These are phyloP conservation scores for Quercus parvula DNA, from an alignment of 306 rosid genomes.

Conservation along the genomic window DNA sequence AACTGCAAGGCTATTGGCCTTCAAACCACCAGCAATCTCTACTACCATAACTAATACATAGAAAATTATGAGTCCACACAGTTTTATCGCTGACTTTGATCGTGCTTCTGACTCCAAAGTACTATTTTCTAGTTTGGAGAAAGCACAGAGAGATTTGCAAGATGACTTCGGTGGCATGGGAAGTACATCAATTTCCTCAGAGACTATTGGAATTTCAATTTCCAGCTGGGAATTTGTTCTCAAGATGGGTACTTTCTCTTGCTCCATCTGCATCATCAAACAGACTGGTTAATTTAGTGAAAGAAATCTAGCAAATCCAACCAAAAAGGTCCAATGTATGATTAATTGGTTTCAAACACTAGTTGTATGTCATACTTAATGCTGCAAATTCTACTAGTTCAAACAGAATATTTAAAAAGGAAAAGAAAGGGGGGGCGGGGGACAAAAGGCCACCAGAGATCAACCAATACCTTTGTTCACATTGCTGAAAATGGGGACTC, in stretches of 20 bases:
- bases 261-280: conserved; percentile 49
- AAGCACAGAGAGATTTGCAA: conserved; percentile 51
- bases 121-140: conserved; percentile 44
- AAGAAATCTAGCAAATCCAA: background rate
- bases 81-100: conserved; percentile 61
- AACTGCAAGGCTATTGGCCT: conserved; percentile 82
- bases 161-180: conserved; percentile 24
- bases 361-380: background rate
- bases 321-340: background rate
- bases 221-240: conserved; percentile 33
- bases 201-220: conserved; percentile 36
- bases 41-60: conserved; percentile 62
- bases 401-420: background rate
- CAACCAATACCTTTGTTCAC: background rate
- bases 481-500: background rate
- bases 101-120: conserved; percentile 46
- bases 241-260: conserved; percentile 33
- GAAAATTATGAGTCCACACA: conserved; percentile 53
- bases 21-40: conserved; percentile 77
- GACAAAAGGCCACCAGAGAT: background rate
- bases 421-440: background rate
- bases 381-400: background rate
- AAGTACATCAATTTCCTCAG: conserved; percentile 29
- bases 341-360: background rate
- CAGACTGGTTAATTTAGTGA: background rate